Evolutionary conservation across 257 asterid genomes (phyloP).

Genomic region (Scutellaria galericulata): DNA sequence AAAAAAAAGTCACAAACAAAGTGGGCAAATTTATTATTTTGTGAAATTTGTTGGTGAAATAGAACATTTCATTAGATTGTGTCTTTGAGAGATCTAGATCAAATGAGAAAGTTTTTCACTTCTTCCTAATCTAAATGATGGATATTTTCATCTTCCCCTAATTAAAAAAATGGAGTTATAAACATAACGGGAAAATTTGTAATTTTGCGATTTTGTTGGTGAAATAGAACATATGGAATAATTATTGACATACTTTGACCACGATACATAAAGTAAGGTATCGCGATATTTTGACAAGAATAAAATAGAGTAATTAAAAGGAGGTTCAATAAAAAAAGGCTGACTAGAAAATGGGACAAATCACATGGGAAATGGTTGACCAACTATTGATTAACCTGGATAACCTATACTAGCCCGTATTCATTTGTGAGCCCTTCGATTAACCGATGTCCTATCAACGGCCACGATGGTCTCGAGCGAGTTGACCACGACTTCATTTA

Average conservation of each 20-base stretch:
- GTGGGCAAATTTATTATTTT: too few species aligned
- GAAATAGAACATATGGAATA: too few species aligned
- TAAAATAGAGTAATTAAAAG: conserved; percentile 18
- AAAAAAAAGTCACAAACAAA: too few species aligned
- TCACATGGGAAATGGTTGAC: conserved; percentile 62
- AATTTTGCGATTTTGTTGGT: too few species aligned
- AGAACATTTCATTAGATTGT: too few species aligned
- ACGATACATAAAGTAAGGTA: conserved; percentile 16
- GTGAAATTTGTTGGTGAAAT: too few species aligned
- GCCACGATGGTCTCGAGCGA: conserved; percentile 22
- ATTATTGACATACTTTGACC: background rate
- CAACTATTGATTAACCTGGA: conserved; percentile 37
- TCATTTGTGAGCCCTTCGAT: conserved; percentile 36
- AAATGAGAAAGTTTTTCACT: too few species aligned
- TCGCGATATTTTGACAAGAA: conserved; percentile 38
- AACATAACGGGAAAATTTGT: too few species aligned
- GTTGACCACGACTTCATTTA: conserved; percentile 38
- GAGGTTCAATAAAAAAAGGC: conserved; percentile 33
- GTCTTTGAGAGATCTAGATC: too few species aligned
- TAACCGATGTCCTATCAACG: conserved; percentile 37
- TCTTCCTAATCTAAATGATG: too few species aligned
- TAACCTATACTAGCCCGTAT: conserved; percentile 39
- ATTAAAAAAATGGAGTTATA: too few species aligned
- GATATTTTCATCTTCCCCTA: too few species aligned
- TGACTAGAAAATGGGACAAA: conserved; percentile 41